Base-by-base conservation (phyloP, 2,329 filamentous ascomycete species). In the Stemphylium vesicarium region DNA sequence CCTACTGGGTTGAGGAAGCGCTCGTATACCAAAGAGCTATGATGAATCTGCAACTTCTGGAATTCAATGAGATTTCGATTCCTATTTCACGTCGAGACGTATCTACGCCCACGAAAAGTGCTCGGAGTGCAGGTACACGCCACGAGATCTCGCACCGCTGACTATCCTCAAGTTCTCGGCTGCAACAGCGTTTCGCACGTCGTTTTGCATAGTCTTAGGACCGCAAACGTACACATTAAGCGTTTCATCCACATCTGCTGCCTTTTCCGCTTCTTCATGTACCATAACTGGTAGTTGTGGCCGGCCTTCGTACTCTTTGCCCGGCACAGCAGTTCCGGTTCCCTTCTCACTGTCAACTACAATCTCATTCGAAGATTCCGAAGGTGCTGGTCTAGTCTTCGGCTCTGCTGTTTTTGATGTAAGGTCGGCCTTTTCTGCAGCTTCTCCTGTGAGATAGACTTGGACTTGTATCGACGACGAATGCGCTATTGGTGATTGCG, bases 111-210 rank as follows among this genome's bases (percentile, higher is more conserved):
- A 65, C 3, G 64, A 63, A 36, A 82, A 82, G 49, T 78, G 73
- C 66, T 83, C 80, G 18, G 75, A 74, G 66, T 82, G 80, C 51
- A 82, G 57, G 66, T 79, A 81, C 2, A 82, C 70, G 29, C 77
- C 75, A 31, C 67, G 66, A 4, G 54, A 51, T 42, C 62, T 66
- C 1, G 58, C 63, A 5, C 65, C 71, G 15, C 61, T 72, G 7
- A 79, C 22, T 11, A 78, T 73, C 7, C 57, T 55, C 49, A 75
- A 43, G 49, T 83, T 80, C 36, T 75, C 75, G n/a, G 48, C 48
- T 1, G 80, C 79, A 16, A 80, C 79, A 7, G 79, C 79, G 65
- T 81, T 78, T 2, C 78, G 70, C 8, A 80, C 77, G 70, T 82
- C 80, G 45, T 79, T 69, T 46, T 81, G 71, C 80, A 82, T 80